Base-by-base conservation (phyloP, 352 stramenopile genomes). In the Phytophthora palmivora region DNA sequence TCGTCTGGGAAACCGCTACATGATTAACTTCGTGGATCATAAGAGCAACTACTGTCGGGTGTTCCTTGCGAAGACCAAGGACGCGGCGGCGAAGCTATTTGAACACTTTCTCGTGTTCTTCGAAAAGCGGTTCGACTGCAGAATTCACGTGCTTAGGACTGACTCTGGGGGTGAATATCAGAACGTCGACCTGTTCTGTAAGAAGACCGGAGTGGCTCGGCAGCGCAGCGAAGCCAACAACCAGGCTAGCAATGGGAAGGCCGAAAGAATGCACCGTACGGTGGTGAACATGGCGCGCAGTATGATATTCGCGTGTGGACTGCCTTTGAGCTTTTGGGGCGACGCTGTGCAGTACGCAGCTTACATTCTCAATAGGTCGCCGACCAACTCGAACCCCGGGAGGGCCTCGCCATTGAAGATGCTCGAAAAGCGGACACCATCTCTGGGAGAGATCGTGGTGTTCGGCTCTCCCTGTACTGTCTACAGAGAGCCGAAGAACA, bases 341-440 rank as follows among this genome's bases (percentile, higher is more conserved):
- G 26, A 32, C 26, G 64, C 70, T 0, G 65, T 48, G 0, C 44
- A 75, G 33, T 74, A 75, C 22, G 70, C 58, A 0, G 38, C 41
- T 4, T 73, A 74, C 46, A 43, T 79, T 4, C 36, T 75, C 3
- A 79, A 76, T 15, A n/a, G 68, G 0, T 63, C 47, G n/a, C 56
- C 72, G 0, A 73, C 55, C 1, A 43, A 38, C 0, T 22, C 59
- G 0, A 78, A 81, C 9, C 1, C 43, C 0, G 43, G 43, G 1
- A 28, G 44, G 4, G 24, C 4, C 1, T 68, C 43, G 2, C 50
- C 64, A 1, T 12, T 72, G 0, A 21, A 72, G 18, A 5, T 68
- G 10, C 38, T 64, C 1, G 56, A 36, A 0, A 45, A 32, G 4
- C 12, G 22, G 8, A 53, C 33, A 22, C 57, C 54, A 0, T 0